Evolutionary conservation across 1,284 basidiomycete species (phyloP).

Genomic region (Sanguinoderma infundibulare): DNA sequence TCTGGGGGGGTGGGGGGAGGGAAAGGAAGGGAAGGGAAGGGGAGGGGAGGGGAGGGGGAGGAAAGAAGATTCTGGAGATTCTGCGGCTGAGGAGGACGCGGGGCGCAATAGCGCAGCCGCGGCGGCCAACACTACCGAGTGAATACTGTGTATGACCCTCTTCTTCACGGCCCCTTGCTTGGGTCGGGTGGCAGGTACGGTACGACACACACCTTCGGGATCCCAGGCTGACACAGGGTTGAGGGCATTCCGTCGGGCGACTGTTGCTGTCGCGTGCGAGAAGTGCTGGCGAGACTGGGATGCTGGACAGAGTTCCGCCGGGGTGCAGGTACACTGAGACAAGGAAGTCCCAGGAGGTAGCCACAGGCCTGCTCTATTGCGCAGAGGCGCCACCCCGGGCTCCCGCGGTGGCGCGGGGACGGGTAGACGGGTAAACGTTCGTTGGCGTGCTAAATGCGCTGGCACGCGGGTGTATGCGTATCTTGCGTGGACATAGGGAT

Average conservation of each 20-base stretch:
- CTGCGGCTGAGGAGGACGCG: too few species aligned
- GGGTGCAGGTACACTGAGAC: not conserved
- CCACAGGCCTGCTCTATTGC: not conserved
- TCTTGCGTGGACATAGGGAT: not conserved
- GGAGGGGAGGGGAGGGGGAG: too few species aligned
- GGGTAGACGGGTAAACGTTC: not conserved
- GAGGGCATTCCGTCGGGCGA: not conserved
- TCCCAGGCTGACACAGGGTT: not conserved
- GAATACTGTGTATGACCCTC: too few species aligned
- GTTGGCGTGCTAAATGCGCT: not conserved
- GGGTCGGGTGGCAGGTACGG: not conserved
- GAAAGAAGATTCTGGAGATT: too few species aligned
- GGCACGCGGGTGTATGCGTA: not conserved
- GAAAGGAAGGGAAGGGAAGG: too few species aligned
- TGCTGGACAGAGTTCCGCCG: not conserved
- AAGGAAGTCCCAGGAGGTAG: not conserved
- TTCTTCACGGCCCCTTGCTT: not conserved
- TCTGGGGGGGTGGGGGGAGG: too few species aligned
- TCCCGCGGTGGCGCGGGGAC: slow-evolving; percentile 5
- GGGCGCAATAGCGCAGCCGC: too few species aligned
- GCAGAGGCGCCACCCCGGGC: not conserved
- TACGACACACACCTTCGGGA: not conserved
- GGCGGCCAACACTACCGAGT: too few species aligned
- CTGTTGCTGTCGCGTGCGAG: not conserved
- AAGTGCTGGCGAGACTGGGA: not conserved